Evolutionary conservation across 345 rosid genomes (phyloP).

Genomic region (Jatropha curcas): DNA sequence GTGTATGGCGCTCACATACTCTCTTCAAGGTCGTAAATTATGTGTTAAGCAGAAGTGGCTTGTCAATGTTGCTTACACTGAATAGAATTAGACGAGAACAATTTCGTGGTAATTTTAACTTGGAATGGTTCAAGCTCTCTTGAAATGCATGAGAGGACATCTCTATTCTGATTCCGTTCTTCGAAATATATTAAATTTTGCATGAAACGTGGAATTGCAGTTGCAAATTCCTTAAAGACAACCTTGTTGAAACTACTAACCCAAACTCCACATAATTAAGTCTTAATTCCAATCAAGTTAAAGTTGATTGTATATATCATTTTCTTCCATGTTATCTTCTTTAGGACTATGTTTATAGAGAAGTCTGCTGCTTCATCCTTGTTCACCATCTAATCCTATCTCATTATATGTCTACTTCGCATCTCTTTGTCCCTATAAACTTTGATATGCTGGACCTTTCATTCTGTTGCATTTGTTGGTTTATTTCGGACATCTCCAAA

Average conservation of each 20-base stretch:
- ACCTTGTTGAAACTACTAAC: background rate
- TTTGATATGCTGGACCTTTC: background rate
- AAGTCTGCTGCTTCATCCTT: background rate
- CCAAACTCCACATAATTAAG: background rate
- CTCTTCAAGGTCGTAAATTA: background rate
- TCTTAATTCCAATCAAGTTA: background rate
- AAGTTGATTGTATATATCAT: background rate
- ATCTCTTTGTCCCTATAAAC: background rate
- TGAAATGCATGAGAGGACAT: background rate
- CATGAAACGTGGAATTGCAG: background rate
- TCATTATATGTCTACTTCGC: background rate
- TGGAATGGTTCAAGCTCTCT: background rate
- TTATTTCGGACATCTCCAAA: background rate
- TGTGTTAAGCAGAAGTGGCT: background rate
- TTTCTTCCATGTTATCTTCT: background rate
- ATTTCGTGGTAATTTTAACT: background rate
- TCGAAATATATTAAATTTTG: background rate
- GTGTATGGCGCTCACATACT: background rate
- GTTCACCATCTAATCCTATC: background rate
- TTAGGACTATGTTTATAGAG: background rate
- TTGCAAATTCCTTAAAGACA: background rate
- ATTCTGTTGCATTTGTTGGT: background rate
- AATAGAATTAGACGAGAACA: background rate
- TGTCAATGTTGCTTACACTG: background rate
- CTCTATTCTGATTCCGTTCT: background rate